Base-by-base conservation (phyloP, 192 early-diverging fungal species). In the Fimicolochytrium jonesii region DNA sequence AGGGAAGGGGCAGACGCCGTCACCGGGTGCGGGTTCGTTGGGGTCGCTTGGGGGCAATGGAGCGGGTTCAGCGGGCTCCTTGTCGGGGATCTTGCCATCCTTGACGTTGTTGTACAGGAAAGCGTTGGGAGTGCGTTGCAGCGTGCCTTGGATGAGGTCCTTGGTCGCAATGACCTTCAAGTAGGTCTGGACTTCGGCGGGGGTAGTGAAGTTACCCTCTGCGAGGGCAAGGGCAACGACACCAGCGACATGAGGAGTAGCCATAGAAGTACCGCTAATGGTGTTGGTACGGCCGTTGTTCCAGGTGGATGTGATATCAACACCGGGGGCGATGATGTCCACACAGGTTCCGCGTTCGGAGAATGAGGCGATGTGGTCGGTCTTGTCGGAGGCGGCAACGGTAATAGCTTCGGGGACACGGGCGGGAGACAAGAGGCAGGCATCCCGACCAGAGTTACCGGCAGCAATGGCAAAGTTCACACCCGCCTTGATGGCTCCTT, bases 231-330 rank as follows among this genome's bases (percentile, higher is more conserved):
- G 23, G 32, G 84, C 77, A 31, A 71, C 37, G 31, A 74, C 62
- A 56, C 84, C 78, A 58, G 70, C 68, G 47, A 81, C 82, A 49
- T 77, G 74, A 15, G 83, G 80, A 3, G 69, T 25, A 0, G 82
- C 73, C 74, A 81, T 77, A 13, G 73, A 77, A 0, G 86, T 85
- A 36, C 93, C 93, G 10, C 92, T 94, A 70, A 95, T 90, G 63
- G 82, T 87, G 82, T 91, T 91, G 61, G 81, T 87, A 43, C n/a
- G 3, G 53, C 33, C 33, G 25, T 11, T 51, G 33, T 67, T 64
- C 65, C 68, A 77, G 29, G 74, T 46, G 36, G 75, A 77, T 3
- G 56, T 64, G 35, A 87, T 78, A 25, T 67, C 61, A 1, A 71
- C 68, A 42, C 86, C 86, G 5, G 86, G 86, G 35, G 74, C 87